These are phyloP conservation scores for Xerocomellus chrysenteron DNA, from an alignment of 768 basidiomycete species.

Conservation along the genomic window DNA sequence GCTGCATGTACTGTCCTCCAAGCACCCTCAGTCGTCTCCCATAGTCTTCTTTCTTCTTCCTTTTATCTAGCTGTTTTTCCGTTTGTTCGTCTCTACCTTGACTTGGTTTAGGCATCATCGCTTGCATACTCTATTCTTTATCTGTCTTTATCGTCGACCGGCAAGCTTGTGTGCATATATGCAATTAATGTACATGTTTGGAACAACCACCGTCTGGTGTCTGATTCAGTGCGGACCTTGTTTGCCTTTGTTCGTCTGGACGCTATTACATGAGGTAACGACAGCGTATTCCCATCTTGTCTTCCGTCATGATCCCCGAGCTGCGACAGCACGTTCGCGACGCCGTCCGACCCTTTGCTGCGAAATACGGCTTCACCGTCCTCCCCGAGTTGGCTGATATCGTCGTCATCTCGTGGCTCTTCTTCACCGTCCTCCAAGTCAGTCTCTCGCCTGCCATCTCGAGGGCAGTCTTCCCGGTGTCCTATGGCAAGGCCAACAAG, in stretches of 20 bases:
- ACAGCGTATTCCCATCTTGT: not conserved
- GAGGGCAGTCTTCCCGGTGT: slow-evolving; percentile 43
- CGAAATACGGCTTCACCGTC: slow-evolving; percentile 48
- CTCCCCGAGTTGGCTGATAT: slow-evolving; percentile 56
- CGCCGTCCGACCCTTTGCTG: slow-evolving; percentile 27
- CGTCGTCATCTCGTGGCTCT: slow-evolving; percentile 51
- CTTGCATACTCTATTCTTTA: slow-evolving; percentile 31
- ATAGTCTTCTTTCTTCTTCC: not conserved
- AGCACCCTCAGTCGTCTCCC: slow-evolving; percentile 8
- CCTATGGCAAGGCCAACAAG: slow-evolving; percentile 47
- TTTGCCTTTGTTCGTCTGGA: slow-evolving; percentile 11
- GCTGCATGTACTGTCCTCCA: slow-evolving; percentile 24
- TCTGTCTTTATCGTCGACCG: slow-evolving; percentile 34
- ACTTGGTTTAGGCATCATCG: slow-evolving; percentile 22
- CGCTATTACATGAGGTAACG: slow-evolving; percentile 17
- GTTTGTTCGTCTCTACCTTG: not conserved
- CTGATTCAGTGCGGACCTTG: not conserved
- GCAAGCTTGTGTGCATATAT: slow-evolving; percentile 25
- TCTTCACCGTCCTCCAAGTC: slow-evolving; percentile 59
- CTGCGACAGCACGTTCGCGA: slow-evolving; percentile 30
- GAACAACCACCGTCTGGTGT: not conserved
- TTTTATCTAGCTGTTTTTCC: not conserved
- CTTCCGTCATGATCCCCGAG: slow-evolving; percentile 27
- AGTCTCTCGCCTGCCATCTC: slow-evolving; percentile 57
- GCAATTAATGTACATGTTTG: slow-evolving; percentile 31